phyloP scores from a whole-genome alignment of 1,284 basidiomycete species.

The Sanghuangporus baumii region DNA sequence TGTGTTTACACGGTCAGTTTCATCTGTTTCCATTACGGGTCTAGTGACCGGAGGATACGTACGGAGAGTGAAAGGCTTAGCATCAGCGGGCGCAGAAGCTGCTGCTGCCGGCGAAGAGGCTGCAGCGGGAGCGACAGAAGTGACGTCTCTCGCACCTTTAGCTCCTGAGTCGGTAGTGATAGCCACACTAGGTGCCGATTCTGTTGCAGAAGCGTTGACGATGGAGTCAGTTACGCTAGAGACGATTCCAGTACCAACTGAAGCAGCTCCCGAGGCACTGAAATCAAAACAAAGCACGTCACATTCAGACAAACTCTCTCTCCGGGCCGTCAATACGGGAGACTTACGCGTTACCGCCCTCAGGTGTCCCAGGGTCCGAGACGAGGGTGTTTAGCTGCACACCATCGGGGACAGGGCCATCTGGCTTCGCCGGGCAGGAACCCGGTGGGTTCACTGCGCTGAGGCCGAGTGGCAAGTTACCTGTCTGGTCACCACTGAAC shows the following conservation, averaged over 20 bases:
- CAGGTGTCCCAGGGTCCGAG: slow-evolving; percentile 24
- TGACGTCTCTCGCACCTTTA: slow-evolving; percentile 1
- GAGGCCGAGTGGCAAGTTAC: slow-evolving; percentile 36
- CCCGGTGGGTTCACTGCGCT: slow-evolving; percentile 31
- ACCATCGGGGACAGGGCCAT: slow-evolving; percentile 30
- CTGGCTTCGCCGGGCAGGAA: slow-evolving; percentile 35
- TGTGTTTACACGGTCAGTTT: neutral
- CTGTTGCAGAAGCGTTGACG: slow-evolving; percentile 34
- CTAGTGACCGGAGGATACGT: slow-evolving; percentile 1
- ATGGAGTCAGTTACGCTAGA: slow-evolving; percentile 19
- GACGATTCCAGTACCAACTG: neutral
- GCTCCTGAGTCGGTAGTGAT: slow-evolving; percentile 2
- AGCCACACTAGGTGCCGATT: slow-evolving; percentile 21
- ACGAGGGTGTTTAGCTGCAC: slow-evolving; percentile 22
- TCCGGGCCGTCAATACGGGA: neutral
- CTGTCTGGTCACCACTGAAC: slow-evolving; percentile 29
- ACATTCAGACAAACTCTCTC: neutral
- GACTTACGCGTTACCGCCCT: slow-evolving; percentile 15
- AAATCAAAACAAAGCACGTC: neutral
- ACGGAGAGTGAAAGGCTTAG: slow-evolving; percentile 18
- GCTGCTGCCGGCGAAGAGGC: slow-evolving; percentile 21
- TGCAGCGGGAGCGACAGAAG: slow-evolving; percentile 19
- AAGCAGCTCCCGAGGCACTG: neutral
- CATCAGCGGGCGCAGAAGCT: slow-evolving; percentile 17
- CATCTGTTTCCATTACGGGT: neutral